Percentiles rank a stretch among this genome's conserved stretches.
Evolutionary conservation across 495 filamentous ascomycete species (phyloP).

Genomic region (Monascus purpureus): DNA sequence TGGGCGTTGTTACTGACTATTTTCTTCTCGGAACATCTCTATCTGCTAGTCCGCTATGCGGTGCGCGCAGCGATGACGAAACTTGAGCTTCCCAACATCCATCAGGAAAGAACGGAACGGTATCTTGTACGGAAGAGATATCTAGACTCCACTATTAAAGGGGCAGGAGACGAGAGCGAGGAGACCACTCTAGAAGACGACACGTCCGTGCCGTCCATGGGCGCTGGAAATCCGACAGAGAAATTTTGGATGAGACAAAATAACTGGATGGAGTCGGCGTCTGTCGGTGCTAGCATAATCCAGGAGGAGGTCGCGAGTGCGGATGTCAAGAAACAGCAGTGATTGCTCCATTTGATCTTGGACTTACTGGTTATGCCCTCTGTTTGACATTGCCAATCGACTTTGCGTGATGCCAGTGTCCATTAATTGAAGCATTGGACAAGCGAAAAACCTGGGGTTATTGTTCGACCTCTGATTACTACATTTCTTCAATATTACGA

Average conservation of each 20-base stretch:
- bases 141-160: conserved; percentile 34
- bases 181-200: conserved; percentile 45
- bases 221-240: conserved; percentile 40
- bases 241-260: conserved; percentile 57
- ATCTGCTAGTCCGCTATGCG: conserved; percentile 54
- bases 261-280: conserved; percentile 44
- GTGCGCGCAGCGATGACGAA: conserved; percentile 60
- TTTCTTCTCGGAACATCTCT: conserved; percentile 77
- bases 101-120: conserved; percentile 64
- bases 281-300: conserved; percentile 43
- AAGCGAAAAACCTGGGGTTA: no score
- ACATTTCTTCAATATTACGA: no score
- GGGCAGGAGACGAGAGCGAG: conserved; percentile 15
- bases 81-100: conserved; percentile 69
- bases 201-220: conserved; percentile 41
- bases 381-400: no score
- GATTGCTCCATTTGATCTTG: not conserved
- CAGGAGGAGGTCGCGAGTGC: conserved; percentile 26
- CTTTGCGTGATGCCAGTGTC: no score
- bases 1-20: conserved; percentile 78
- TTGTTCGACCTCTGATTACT: no score
- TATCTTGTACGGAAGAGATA: conserved; percentile 61
- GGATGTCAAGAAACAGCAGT: conserved; percentile 47
- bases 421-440: no score
- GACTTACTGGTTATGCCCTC: not conserved